Base-by-base conservation (phyloP, 1,284 basidiomycete genomes). In the Puccinia novopanici region DNA sequence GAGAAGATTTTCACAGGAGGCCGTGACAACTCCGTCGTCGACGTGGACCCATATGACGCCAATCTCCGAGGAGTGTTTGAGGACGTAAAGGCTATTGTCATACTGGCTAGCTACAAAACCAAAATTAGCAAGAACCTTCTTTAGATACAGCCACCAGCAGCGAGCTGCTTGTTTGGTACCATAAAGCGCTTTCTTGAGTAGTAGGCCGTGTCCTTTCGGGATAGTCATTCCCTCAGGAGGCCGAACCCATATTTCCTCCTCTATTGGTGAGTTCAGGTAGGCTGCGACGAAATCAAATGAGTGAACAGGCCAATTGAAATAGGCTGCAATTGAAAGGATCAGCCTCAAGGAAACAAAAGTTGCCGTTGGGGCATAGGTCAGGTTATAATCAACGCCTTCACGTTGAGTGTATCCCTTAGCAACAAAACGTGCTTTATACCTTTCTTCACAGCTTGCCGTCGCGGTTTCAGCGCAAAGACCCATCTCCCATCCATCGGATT, bases 71-170 rank as follows among this genome's bases (percentile, higher is more conserved):
- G n/a, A n/a, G n/a, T n/a, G n/a, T n/a, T n/a, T n/a, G n/a, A n/a
- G n/a, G n/a, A n/a, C n/a, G n/a, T n/a, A n/a, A n/a, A n/a, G n/a
- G n/a, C n/a, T n/a, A n/a, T n/a, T n/a, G n/a, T n/a, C n/a, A n/a
- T n/a, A n/a, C n/a, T n/a, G n/a, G n/a, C n/a, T n/a, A n/a, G n/a
- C n/a, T n/a, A n/a, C n/a, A n/a, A n/a, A n/a, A n/a, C n/a, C n/a
- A n/a, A n/a, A n/a, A n/a, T n/a, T 17, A 3, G 6, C 3, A 10
- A 73, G 24, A 12, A 12, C 27, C 4, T 22, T 4, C 8, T 17
- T 30, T 13, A 73, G 45, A 37, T 59, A 19, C 1, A 40, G 19
- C 73, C 73, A 75, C 73, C 73, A 75, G 22, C 73, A 75, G 2
- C 34, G 19, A 17, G 52, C 73, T 22, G 54, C 73, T 34, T 75